Evolutionary conservation across 1,284 basidiomycete species (phyloP).

Genomic region (Cryptococcus maquisensis): DNA sequence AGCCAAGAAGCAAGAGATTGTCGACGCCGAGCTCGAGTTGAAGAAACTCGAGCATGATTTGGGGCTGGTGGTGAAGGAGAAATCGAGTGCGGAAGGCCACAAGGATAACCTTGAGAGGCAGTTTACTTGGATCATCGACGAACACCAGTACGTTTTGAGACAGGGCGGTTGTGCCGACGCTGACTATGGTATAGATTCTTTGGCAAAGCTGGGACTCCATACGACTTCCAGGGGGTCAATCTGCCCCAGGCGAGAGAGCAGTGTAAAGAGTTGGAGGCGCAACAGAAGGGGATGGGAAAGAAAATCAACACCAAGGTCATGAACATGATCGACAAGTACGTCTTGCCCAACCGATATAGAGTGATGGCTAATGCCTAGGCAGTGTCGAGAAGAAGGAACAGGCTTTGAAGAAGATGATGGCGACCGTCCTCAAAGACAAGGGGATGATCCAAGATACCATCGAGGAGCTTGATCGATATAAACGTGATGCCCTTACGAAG

Average conservation of each 20-base stretch:
- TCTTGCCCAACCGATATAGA: constrained; percentile 3
- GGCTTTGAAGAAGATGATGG: constrained; percentile 80
- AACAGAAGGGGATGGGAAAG: constrained; percentile 84
- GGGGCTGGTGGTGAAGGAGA: constrained; percentile 51
- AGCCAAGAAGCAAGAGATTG: constrained; percentile 69
- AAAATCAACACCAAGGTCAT: constrained; percentile 94
- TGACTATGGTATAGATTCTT: constrained; percentile 55
- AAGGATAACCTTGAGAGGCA: constrained; percentile 65
- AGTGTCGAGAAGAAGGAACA: constrained; percentile 95
- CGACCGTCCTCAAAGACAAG: constrained; percentile 88
- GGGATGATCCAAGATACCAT: constrained; percentile 95
- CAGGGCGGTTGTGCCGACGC: neutral
- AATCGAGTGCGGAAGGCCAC: constrained; percentile 57
- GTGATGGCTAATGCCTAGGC: neutral
- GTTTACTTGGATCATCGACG: constrained; percentile 83
- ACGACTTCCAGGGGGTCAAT: constrained; percentile 76
- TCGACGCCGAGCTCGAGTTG: constrained; percentile 66
- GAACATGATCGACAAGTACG: constrained; percentile 90
- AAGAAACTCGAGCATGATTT: constrained; percentile 59
- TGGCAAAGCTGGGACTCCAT: constrained; percentile 73
- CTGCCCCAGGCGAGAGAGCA: constrained; percentile 62
- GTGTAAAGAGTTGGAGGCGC: constrained; percentile 70
- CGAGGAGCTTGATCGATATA: constrained; percentile 86
- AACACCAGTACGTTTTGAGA: constrained; percentile 65
- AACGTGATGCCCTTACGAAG: constrained; percentile 84